phyloP scores from a whole-genome alignment of 192 early-diverging fungal genomes.

The Gryganskiella cystojenkinii region DNA sequence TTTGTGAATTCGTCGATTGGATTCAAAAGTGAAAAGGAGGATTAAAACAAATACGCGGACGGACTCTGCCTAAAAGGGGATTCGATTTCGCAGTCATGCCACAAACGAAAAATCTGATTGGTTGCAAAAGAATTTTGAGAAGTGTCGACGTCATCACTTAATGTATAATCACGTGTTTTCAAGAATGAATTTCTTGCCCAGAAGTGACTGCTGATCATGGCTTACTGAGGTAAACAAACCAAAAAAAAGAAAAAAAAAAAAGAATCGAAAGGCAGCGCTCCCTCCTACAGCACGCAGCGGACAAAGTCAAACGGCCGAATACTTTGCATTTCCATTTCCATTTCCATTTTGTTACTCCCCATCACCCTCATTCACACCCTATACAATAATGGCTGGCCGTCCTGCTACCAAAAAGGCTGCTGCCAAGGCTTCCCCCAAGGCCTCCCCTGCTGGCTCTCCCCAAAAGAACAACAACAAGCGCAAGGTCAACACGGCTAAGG shows the following conservation, averaged over 20 bases:
- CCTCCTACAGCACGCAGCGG: no score
- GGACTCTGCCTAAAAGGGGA: slow-evolving; percentile 3
- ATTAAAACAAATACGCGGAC: slow-evolving; percentile 4
- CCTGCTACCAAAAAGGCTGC: slow-evolving; percentile 17
- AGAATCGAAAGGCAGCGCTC: background rate
- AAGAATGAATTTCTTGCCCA: background rate
- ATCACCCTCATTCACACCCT: background rate
- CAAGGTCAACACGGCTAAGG: slow-evolving; percentile 12
- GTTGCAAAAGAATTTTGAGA: background rate
- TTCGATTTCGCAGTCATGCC: background rate
- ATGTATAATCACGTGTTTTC: no score
- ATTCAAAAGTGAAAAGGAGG: slow-evolving; percentile 50
- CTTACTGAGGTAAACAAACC: background rate
- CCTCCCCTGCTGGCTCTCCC: slow-evolving; percentile 2
- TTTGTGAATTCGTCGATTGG: slow-evolving; percentile 57
- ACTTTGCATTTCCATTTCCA: background rate
- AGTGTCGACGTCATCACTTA: background rate
- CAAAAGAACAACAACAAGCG: slow-evolving; percentile 41
- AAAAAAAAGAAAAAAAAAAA: slow-evolving; percentile 1
- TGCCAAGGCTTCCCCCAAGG: slow-evolving; percentile 12
- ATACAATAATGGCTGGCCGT: slow-evolving; percentile 35
- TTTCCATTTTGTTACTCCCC: background rate
- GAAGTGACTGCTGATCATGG: background rate
- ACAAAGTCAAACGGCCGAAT: no score
- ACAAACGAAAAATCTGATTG: slow-evolving; percentile 20